Percentiles rank a stretch among this genome's conserved stretches.
phyloP scores from a whole-genome alignment of 2,329 filamentous ascomycete genomes.

The Coniochaeta ligniaria region DNA sequence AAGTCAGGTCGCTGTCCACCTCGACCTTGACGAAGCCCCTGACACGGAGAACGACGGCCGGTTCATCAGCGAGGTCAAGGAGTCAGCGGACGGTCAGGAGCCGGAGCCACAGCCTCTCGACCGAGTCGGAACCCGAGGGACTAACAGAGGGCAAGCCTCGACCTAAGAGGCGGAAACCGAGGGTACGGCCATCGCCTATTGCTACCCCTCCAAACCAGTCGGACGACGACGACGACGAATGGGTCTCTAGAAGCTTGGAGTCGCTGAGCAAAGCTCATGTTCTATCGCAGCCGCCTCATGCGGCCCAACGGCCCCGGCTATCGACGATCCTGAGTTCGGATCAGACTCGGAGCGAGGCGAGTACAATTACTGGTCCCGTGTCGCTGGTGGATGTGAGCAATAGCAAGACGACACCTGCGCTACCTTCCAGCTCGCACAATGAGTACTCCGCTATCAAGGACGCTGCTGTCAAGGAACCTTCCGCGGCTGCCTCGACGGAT shows the following conservation, averaged over 20 bases:
- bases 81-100: conserved; percentile 17
- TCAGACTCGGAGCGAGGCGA: conserved; percentile 2
- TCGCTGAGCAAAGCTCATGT: conserved; percentile 16
- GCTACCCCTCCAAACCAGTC: conserved; percentile 18
- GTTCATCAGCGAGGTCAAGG: conserved; percentile 15
- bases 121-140: conserved; percentile 15
- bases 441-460: not conserved
- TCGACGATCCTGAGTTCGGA: conserved; percentile 39
- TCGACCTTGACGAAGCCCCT: conserved; percentile 13
- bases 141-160: not conserved
- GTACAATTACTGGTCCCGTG: conserved; percentile 6
- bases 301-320: conserved; percentile 34
- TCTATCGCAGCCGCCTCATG: conserved; percentile 17
- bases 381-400: not conserved
- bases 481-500: not conserved
- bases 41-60: conserved; percentile 12
- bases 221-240: conserved; percentile 20
- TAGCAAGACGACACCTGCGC: not conserved
- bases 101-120: conserved; percentile 14
- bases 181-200: conserved; percentile 4
- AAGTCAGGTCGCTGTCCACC: conserved; percentile 12
- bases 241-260: conserved; percentile 12
- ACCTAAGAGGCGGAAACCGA: not conserved
- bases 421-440: not conserved
- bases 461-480: not conserved